phyloP scores from a whole-genome alignment of 139 green algal genomes.

The Chlamydomonas sp. region DNA sequence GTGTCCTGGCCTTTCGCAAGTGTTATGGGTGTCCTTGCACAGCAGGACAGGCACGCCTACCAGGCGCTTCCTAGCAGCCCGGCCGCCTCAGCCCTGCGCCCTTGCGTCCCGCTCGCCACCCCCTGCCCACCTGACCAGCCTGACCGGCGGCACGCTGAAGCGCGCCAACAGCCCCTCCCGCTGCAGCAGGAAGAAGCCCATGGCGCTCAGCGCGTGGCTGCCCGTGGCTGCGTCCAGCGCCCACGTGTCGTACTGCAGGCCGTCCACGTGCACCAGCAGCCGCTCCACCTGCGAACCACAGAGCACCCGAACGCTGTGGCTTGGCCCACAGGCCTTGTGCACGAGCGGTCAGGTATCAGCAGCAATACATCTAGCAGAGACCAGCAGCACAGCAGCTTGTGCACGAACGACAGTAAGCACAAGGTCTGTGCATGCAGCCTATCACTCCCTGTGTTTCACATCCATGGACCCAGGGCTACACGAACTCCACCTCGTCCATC shows the following conservation, averaged over 20 bases:
- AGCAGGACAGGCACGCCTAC: neutral
- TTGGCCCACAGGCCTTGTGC: too few relatives aligned
- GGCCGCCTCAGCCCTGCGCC: neutral
- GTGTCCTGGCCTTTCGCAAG: too few relatives aligned
- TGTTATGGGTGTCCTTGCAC: neutral
- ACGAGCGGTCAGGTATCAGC: too few relatives aligned
- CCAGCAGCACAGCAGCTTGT: too few relatives aligned
- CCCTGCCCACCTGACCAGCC: neutral
- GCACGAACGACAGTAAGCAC: too few relatives aligned
- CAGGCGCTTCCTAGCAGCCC: neutral
- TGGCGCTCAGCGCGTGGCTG: constrained; percentile 46
- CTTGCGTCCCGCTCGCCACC: neutral
- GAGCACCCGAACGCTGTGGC: too few relatives aligned
- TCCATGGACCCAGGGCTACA: too few relatives aligned
- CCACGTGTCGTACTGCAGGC: constrained; percentile 57
- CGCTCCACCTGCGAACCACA: constrained; percentile 25
- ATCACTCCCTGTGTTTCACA: too few relatives aligned
- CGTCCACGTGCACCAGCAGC: constrained; percentile 23
- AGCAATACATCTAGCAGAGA: too few relatives aligned
- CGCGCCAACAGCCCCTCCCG: constrained; percentile 3
- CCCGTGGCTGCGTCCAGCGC: constrained; percentile 33
- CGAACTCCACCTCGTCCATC: too few relatives aligned
- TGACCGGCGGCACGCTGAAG: constrained; percentile 13
- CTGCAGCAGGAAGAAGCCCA: constrained; percentile 44
- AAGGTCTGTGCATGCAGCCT: too few relatives aligned